Conservation (phyloP, 345 rosid species). For the Eucalyptus decipiens region DNA sequence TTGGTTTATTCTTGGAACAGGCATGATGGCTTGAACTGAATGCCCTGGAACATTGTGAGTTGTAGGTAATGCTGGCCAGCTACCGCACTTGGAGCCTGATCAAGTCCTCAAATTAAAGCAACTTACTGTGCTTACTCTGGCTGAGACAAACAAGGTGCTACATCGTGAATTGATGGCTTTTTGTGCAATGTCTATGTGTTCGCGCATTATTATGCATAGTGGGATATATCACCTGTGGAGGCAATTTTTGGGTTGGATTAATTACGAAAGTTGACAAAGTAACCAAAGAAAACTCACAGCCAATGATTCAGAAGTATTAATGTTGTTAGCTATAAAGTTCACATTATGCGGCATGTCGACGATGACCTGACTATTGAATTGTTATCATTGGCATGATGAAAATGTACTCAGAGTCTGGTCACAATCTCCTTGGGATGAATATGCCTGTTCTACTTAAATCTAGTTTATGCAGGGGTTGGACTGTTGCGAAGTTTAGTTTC, state of each 20-base stretch:
- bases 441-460: not conserved
- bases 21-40: not conserved
- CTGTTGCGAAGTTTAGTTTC: not conserved
- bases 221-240: not conserved
- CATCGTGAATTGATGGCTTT: not conserved
- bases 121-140: slow-evolving; percentile 90
- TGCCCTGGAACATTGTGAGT: not conserved
- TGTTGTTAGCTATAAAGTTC: not conserved
- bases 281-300: not conserved
- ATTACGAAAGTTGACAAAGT: not conserved
- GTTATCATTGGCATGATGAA: not conserved
- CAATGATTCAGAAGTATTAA: not conserved
- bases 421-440: not conserved
- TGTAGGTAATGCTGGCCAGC: slow-evolving; percentile 42
- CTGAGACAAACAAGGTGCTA: slow-evolving; percentile 76
- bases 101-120: slow-evolving; percentile 89
- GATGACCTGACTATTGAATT: not conserved
- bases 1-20: not conserved
- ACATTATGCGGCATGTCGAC: not conserved
- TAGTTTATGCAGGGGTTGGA: not conserved
- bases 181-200: not conserved
- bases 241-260: not conserved
- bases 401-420: not conserved
- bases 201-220: not conserved
- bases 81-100: slow-evolving; percentile 60